phyloP scores from a whole-genome alignment of 2,329 filamentous ascomycete species.

The Pezizomycotina sp. region DNA sequence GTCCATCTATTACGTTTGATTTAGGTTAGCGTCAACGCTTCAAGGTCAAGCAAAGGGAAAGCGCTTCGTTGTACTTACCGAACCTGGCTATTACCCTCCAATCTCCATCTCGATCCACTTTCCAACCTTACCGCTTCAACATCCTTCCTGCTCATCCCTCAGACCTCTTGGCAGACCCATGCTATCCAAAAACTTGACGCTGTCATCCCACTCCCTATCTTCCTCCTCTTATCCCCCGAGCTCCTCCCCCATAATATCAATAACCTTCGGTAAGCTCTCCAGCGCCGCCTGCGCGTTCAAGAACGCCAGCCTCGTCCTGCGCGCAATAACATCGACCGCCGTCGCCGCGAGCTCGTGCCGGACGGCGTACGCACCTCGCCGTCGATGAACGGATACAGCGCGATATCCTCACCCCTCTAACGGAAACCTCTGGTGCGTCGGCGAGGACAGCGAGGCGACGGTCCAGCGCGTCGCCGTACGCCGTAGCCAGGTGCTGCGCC shows the following conservation, averaged over 20 bases:
- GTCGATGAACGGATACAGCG: slow-evolving; percentile 76
- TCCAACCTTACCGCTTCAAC: too few species aligned
- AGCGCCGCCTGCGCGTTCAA: slow-evolving; percentile 81
- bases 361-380: slow-evolving; percentile 82
- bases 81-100: too few species aligned
- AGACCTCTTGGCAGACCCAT: slow-evolving; percentile 50
- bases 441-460: slow-evolving; percentile 61
- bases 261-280: slow-evolving; percentile 66
- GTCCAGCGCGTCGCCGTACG: slow-evolving; percentile 91
- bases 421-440: slow-evolving; percentile 64
- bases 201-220: slow-evolving; percentile 66
- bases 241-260: slow-evolving; percentile 79
- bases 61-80: too few species aligned
- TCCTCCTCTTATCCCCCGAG: slow-evolving; percentile 59
- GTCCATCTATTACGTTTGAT: too few species aligned
- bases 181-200: slow-evolving; percentile 43
- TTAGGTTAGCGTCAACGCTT: too few species aligned
- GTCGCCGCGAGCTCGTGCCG: slow-evolving; percentile 84
- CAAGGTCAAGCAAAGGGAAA: too few species aligned
- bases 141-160: too few species aligned
- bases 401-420: slow-evolving; percentile 64
- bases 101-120: too few species aligned
- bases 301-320: slow-evolving; percentile 72
- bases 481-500: slow-evolving; percentile 69
- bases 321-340: slow-evolving; percentile 70